Base-by-base conservation (phyloP, 768 basidiomycete species). In the Pleurotus salmoneostramineus region DNA sequence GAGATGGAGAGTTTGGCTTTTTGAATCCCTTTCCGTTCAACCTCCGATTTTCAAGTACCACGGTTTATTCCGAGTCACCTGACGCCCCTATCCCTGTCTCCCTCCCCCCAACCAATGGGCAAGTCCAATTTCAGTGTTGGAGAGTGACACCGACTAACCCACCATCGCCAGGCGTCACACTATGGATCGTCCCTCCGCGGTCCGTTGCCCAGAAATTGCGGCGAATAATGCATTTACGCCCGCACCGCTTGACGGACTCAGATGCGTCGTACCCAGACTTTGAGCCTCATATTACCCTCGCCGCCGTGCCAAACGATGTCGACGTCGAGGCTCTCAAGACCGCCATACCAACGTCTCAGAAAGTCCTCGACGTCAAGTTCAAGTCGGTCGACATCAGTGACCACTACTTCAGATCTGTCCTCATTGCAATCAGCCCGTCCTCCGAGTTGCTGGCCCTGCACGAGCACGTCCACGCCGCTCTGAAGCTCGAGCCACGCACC, bases 371-470 rank as follows among this genome's bases (percentile, higher is more conserved):
- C 12, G 69, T 82, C 62, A 60, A 69, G 33, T 91, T 91, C 67
- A 65, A 73, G 57, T 74, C 79, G 0, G 73, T 91, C 48, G 75
- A 79, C 15, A 74, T 82, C 4, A 84, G 87, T 37, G 71, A 77
- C 37, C 81, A 83, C 63, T 92, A 85, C 71, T 90, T 83, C 68
- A 83, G 86, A 62, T 89, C 88, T 0, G 85, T 91, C 15, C 85
- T 84, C 69, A 68, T 87, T 63, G 70, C 78, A 0, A 71, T 87
- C 63, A 66, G 72, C 36, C 76, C 71, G 5, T 74, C 82, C 1
- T 61, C 65, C 1, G 81, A 75, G 32, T 72, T 92, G 15, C 59
- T 67, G 27, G 65, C 64, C 15, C 68, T 92, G 34, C 87, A 87
- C 61, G 67, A 62, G 33, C 63, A 74, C 33, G 71, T 91, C 32